Percentiles rank a stretch among this genome's conserved stretches.
Evolutionary conservation across 2,329 filamentous ascomycete genomes (phyloP).

Genomic region (Zalaria obscura): DNA sequence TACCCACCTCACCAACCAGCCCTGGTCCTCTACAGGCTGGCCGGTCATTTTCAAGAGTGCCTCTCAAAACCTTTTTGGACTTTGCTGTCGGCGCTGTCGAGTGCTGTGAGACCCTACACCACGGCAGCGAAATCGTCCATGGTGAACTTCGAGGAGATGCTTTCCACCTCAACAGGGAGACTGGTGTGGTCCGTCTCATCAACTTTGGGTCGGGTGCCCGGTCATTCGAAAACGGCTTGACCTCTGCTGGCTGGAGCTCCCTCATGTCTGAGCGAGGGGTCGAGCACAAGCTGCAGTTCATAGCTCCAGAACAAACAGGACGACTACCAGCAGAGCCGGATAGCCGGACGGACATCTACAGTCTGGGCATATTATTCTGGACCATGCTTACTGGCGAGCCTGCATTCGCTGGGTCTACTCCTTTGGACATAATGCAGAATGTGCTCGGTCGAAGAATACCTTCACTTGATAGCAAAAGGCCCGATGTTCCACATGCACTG

Average conservation of each 20-base stretch:
- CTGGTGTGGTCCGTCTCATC: constrained; percentile 59
- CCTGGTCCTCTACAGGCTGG: neutral
- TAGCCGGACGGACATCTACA: constrained; percentile 85
- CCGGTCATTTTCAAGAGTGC: constrained; percentile 12
- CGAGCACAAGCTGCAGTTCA: constrained; percentile 79
- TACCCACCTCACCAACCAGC: constrained; percentile 4
- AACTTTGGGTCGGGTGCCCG: constrained; percentile 77
- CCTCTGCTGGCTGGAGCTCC: constrained; percentile 71
- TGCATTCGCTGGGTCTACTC: constrained; percentile 65
- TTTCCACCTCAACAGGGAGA: constrained; percentile 69
- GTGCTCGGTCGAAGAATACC: constrained; percentile 70
- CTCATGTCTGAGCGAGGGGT: constrained; percentile 74
- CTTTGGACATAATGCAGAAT: constrained; percentile 82
- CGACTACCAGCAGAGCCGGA: constrained; percentile 87
- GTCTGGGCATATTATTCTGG: constrained; percentile 80
- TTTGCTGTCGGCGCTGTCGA: constrained; percentile 82
- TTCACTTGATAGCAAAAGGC: constrained; percentile 58
- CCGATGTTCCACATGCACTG: constrained; percentile 73
- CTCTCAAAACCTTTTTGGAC: constrained; percentile 66
- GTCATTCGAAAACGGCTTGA: constrained; percentile 79
- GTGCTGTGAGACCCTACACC: constrained; percentile 81
- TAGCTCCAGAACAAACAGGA: constrained; percentile 89
- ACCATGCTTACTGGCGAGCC: constrained; percentile 65
- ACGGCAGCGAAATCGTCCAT: constrained; percentile 72
- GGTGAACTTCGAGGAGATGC: constrained; percentile 84